Evolutionary conservation across 1,284 basidiomycete genomes (phyloP).

Genomic region (Heliocybe sulcata): DNA sequence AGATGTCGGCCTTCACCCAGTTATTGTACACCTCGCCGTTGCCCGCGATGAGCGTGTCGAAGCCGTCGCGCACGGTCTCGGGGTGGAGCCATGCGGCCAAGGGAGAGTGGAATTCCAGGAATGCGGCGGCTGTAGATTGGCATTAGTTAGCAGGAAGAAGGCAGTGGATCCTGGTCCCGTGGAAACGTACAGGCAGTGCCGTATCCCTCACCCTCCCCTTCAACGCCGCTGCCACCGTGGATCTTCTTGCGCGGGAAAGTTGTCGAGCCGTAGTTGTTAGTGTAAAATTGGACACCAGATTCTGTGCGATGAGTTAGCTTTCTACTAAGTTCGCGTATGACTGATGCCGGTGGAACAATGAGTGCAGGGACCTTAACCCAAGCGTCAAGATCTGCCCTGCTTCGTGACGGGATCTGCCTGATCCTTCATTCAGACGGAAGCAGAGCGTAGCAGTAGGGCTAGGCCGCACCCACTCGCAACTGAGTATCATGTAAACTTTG

Average conservation of each 20-base stretch:
- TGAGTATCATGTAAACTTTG: no score
- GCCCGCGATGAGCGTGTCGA: slow-evolving; percentile 23
- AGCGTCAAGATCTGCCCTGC: neutral
- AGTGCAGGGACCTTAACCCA: neutral
- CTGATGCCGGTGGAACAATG: no score
- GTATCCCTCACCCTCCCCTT: slow-evolving; percentile 53
- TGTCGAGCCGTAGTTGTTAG: slow-evolving; percentile 44
- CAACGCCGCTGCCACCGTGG: slow-evolving; percentile 64
- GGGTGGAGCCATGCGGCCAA: slow-evolving; percentile 30
- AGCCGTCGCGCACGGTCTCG: slow-evolving; percentile 14
- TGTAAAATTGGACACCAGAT: slow-evolving; percentile 68
- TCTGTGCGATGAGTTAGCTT: slow-evolving; percentile 30
- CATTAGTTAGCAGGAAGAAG: neutral
- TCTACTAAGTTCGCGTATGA: neutral
- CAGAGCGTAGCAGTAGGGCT: neutral
- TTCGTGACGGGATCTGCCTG: neutral
- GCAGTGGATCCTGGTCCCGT: neutral
- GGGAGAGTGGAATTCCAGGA: slow-evolving; percentile 71
- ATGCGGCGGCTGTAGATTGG: slow-evolving; percentile 52
- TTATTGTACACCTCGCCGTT: slow-evolving; percentile 28
- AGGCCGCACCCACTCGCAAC: no score
- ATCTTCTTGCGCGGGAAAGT: slow-evolving; percentile 56
- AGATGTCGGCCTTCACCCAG: slow-evolving; percentile 8
- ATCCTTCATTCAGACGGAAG: no score
- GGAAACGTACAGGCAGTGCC: slow-evolving; percentile 39